Base-by-base conservation (phyloP, 257 asterid genomes). In the Euphrasia confusa region DNA sequence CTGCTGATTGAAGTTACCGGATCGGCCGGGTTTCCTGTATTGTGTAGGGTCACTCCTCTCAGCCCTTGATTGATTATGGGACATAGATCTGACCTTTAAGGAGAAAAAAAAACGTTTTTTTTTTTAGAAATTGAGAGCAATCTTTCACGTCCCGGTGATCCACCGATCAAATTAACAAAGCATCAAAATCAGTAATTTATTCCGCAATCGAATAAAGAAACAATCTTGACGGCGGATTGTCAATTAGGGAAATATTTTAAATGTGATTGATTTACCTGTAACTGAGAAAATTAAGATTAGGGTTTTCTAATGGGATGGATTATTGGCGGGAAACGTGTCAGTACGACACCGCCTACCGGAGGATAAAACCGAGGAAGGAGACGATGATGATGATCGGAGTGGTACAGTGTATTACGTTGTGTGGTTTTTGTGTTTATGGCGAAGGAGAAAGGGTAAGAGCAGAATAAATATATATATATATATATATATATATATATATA, bases 31-130 rank as follows among this genome's bases (percentile, higher is more conserved):
- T 76, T 67, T 81, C 72, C 61, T 71, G 74, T 71, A 68, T 64
- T 74, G 83, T 8, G 80, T 10, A n/a, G 82, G 66, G 52, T 79
- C 84, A 79, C 74, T 80, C 80, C 83, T 78, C 66, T 78, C 81
- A 67, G 60, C 74, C 70, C 70, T 77, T 67, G 83, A 77, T 80
- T 70, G 86, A 78, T 75, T 80, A 10, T 73, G 80, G 86, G 90
- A 78, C 87, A 83, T 83, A 80, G 72, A 78, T 80, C 84, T 58
- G 62, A 45, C 42, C 42, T 71, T 76, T 17, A 39, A 56, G 52
- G 59, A 30, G 7, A 12, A 67, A 65, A 14, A 63, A 68, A 33
- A 63, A 58, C 67, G 63, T 61, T 63, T 68, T 57, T 47, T 47
- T 74, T 57, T 47, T 74, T 58, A 14, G 24, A 68, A 65, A 78